Conservation (phyloP, 768 basidiomycete species). For the Podaxis pistillaris region DNA sequence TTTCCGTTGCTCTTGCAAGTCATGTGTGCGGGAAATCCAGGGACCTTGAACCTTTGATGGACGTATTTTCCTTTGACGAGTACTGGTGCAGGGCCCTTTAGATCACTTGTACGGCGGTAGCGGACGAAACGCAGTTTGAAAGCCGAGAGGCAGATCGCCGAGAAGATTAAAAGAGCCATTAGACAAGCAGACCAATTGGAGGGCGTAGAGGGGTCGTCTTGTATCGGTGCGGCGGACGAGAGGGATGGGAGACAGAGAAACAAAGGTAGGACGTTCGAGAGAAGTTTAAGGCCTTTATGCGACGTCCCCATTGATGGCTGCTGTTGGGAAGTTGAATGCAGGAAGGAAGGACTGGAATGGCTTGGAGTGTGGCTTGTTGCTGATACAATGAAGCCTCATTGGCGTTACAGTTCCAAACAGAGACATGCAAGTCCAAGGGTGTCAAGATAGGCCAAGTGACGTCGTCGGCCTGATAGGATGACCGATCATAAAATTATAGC, state of each 20-base stretch:
- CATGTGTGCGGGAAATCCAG: not conserved
- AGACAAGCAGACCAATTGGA: slow-evolving; percentile 10
- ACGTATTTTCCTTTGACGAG: not conserved
- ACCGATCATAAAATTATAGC: too few relatives aligned
- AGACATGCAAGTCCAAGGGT: not conserved
- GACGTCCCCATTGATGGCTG: not conserved
- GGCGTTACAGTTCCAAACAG: not conserved
- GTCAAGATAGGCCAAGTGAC: not conserved
- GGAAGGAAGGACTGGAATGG: not conserved
- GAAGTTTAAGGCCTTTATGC: not conserved
- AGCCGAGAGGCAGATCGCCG: not conserved
- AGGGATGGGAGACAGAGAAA: not conserved
- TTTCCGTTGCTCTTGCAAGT: slow-evolving; percentile 2
- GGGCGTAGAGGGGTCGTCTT: slow-evolving; percentile 7
- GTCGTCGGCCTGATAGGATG: not conserved
- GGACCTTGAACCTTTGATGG: not conserved
- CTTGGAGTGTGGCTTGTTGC: not conserved
- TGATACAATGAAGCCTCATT: too few relatives aligned
- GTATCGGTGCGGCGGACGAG: slow-evolving; percentile 6
- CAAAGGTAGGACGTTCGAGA: not conserved
- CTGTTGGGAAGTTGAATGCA: not conserved
- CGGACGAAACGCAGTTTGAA: slow-evolving; percentile 13
- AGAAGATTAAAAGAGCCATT: slow-evolving; percentile 5
- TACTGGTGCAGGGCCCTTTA: not conserved
- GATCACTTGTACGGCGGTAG: not conserved